Conservation (phyloP, 805 yeast genomes). For the Nakazawaea populi region DNA sequence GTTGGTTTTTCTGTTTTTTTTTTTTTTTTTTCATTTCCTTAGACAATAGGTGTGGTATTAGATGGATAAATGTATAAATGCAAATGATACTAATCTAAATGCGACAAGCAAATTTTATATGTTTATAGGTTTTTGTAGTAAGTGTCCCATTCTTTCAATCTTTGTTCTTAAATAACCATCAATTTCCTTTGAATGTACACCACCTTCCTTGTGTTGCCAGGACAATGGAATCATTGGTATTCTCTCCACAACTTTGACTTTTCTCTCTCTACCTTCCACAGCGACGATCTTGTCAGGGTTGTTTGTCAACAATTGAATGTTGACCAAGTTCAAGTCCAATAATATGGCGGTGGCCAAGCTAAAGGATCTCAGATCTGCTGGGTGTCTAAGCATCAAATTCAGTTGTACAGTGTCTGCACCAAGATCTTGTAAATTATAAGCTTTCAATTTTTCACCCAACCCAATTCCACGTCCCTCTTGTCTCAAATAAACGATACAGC, state of each 20-base stretch:
- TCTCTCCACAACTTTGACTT: slow-evolving; percentile 75
- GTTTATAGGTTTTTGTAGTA: slow-evolving; percentile 43
- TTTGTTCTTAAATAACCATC: slow-evolving; percentile 93
- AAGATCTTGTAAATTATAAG: slow-evolving; percentile 92
- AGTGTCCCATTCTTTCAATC: slow-evolving; percentile 96
- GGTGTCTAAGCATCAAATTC: slow-evolving; percentile 85
- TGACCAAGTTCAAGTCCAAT: slow-evolving; percentile 67
- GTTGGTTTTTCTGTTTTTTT: not conserved
- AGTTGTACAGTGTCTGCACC: slow-evolving; percentile 99
- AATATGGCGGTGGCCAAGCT: slow-evolving; percentile 91
- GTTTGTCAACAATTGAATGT: slow-evolving; percentile 79
- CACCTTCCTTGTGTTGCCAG: slow-evolving; percentile 62
- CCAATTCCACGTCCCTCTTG: slow-evolving; percentile 99
- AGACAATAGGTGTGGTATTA: too few relatives aligned
- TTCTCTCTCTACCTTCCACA: slow-evolving; percentile 79
- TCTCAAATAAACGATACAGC: slow-evolving; percentile 90
- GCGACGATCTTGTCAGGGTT: slow-evolving; percentile 96
- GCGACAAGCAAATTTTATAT: not conserved
- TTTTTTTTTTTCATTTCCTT: not conserved
- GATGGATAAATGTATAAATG: too few relatives aligned
- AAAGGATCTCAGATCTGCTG: slow-evolving; percentile 96
- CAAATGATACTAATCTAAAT: too few relatives aligned
- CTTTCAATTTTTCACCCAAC: slow-evolving; percentile 94
- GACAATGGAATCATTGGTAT: slow-evolving; percentile 97
- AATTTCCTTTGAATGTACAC: slow-evolving; percentile 79